phyloP scores from a whole-genome alignment of 441 rosid genomes.

The Croton laevigatus region DNA sequence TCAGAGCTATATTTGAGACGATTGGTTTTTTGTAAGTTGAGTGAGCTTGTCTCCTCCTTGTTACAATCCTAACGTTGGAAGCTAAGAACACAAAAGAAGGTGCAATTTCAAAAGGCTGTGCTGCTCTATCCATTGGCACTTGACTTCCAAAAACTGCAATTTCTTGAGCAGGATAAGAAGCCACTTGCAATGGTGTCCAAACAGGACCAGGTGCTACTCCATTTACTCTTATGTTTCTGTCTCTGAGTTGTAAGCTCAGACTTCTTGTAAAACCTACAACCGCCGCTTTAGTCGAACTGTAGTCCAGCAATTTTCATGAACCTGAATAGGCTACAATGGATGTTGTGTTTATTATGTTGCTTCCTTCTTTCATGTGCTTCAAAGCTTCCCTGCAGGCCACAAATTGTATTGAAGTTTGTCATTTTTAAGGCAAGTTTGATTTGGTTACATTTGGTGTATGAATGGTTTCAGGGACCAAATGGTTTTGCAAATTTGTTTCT shows the following conservation, averaged over 20 bases:
- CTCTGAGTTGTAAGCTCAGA: slow-evolving; percentile 51
- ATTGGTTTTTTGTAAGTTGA: no score
- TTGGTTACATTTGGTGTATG: no score
- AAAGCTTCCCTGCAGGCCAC: no score
- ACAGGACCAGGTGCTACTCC: slow-evolving; percentile 84
- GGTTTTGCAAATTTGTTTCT: no score
- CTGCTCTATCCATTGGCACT: slow-evolving; percentile 69
- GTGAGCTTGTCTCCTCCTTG: no score
- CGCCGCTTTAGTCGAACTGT: slow-evolving; percentile 82
- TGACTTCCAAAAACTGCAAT: slow-evolving; percentile 43
- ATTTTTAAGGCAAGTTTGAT: no score
- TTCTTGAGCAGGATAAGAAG: slow-evolving; percentile 58
- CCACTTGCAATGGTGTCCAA: slow-evolving; percentile 91
- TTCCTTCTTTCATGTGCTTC: slow-evolving; percentile 81
- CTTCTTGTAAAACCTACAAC: slow-evolving; percentile 69
- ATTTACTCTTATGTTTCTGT: slow-evolving; percentile 67
- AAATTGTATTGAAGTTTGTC: no score
- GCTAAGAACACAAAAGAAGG: slow-evolving; percentile 74
- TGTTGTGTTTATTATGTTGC: slow-evolving; percentile 71
- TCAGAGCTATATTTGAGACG: no score
- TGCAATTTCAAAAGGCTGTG: slow-evolving; percentile 72
- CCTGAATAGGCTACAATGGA: slow-evolving; percentile 53
- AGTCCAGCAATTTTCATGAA: slow-evolving; percentile 64
- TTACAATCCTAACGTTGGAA: no score
- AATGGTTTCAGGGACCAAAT: no score